phyloP scores from a whole-genome alignment of 805 yeast genomes.

The Zygosaccharomyces gambellarensis region DNA sequence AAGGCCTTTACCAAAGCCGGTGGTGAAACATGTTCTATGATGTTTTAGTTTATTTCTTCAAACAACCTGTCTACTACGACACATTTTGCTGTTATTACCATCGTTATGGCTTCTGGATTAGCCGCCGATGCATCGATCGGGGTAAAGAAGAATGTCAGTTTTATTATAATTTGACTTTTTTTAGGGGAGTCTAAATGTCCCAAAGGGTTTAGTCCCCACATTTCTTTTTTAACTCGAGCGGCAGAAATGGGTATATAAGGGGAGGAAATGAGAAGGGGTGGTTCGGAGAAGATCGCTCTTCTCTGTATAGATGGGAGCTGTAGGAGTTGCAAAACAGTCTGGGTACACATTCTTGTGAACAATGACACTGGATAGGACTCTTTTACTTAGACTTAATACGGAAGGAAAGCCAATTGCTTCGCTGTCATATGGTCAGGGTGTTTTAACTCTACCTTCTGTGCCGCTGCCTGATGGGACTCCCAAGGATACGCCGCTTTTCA shows the following conservation, averaged over 20 bases:
- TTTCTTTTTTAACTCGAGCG: slow-evolving; percentile 1
- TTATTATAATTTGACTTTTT: neutral
- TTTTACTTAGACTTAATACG: slow-evolving; percentile 35
- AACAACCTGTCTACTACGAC: no score
- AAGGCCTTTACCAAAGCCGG: no score
- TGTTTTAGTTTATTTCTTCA: no score
- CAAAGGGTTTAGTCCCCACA: neutral
- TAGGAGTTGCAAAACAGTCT: neutral
- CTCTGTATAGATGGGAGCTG: neutral
- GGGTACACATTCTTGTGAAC: neutral
- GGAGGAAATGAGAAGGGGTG: neutral
- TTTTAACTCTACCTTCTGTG: slow-evolving; percentile 37
- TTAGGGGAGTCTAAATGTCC: slow-evolving; percentile 2
- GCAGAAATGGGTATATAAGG: neutral
- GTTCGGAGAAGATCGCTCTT: neutral
- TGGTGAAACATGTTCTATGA: no score
- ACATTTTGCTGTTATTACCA: no score
- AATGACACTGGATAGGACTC: slow-evolving; percentile 21
- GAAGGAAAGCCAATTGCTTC: slow-evolving; percentile 35
- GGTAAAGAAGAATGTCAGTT: neutral
- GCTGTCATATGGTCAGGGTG: slow-evolving; percentile 35
- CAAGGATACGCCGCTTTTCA: slow-evolving; percentile 42
- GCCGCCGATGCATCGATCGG: neutral
- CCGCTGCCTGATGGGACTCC: slow-evolving; percentile 36
- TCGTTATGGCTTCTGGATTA: no score